Conservation (phyloP, 768 basidiomycete species). For the Trametes elegans region DNA sequence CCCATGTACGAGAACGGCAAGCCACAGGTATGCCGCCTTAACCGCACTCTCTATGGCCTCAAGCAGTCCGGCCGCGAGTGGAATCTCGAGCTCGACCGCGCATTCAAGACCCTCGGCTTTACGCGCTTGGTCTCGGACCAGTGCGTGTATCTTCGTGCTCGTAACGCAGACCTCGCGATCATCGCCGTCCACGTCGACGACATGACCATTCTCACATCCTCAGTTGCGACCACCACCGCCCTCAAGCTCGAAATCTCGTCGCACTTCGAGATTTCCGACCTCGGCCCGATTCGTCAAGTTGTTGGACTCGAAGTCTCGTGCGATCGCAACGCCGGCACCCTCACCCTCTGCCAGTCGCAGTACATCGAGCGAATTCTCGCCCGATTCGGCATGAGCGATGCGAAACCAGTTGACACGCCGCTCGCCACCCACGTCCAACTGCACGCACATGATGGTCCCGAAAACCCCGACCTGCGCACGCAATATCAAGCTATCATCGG, state of each 20-base stretch:
- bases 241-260: neutral
- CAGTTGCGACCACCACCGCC: neutral
- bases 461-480: slow-evolving; percentile 4
- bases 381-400: slow-evolving; percentile 25
- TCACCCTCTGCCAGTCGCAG: slow-evolving; percentile 21
- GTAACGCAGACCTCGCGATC: neutral
- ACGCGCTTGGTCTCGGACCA: neutral
- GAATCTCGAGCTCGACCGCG: slow-evolving; percentile 2
- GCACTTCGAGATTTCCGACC: slow-evolving; percentile 2
- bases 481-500: slow-evolving; percentile 20
- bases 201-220: neutral
- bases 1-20: neutral
- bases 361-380: slow-evolving; percentile 24
- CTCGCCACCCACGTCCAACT: slow-evolving; percentile 16
- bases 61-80: slow-evolving; percentile 15
- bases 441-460: neutral
- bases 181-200: slow-evolving; percentile 12
- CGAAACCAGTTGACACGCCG: slow-evolving; percentile 23
- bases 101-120: neutral
- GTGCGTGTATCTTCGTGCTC: neutral
- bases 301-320: slow-evolving; percentile 17
- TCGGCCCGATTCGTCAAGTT: neutral
- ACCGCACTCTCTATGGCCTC: slow-evolving; percentile 14
- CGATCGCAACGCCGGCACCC: slow-evolving; percentile 3
- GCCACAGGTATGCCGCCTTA: neutral